Conservation (phyloP, 2,329 filamentous ascomycete species). For the Botrytis squamosa region DNA sequence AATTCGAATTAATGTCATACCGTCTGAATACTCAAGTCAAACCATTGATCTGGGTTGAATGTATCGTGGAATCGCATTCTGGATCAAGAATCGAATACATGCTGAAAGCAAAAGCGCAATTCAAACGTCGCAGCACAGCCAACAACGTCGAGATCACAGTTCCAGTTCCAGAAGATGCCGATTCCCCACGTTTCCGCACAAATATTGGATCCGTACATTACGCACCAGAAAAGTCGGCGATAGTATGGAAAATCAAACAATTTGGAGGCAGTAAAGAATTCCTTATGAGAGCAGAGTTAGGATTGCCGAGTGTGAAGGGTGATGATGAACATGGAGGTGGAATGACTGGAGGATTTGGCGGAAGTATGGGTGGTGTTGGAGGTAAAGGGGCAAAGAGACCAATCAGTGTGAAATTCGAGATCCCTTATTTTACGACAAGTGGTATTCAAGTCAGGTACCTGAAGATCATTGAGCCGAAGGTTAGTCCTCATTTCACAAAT, state of each 20-base stretch:
- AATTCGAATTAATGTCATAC: conserved; percentile 99
- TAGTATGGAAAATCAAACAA: conserved; percentile 99
- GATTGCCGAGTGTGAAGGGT: conserved; percentile 87
- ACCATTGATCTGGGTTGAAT: conserved; percentile 98
- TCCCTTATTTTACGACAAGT: conserved; percentile 99
- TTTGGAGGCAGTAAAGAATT: conserved; percentile 99
- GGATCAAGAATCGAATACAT: conserved; percentile 97
- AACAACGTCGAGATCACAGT: conserved; percentile 99
- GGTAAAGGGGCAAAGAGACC: conserved; percentile 87
- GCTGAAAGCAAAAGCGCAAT: conserved; percentile 96
- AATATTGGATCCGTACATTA: conserved; percentile 98
- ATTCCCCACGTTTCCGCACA: conserved; percentile 92
- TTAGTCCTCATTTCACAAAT: conserved; percentile 46
- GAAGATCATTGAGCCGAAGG: conserved; percentile 99
- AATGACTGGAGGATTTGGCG: conserved; percentile 96
- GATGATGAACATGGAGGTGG: conserved; percentile 94
- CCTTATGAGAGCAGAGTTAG: conserved; percentile 94
- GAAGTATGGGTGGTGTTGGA: conserved; percentile 91
- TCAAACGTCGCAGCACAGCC: conserved; percentile 94
- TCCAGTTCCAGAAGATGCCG: conserved; percentile 94
- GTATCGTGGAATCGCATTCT: conserved; percentile 92
- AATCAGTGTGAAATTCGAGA: conserved; percentile 99
- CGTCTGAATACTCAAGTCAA: conserved; percentile 98
- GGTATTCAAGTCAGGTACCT: conserved; percentile 97
- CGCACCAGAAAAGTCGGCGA: conserved; percentile 93